A percentile compares a stretch with the other conserved stretches of the same genome.
Conservation (phyloP, 2,329 filamentous ascomycete genomes). For the Teratosphaeria viscida region DNA sequence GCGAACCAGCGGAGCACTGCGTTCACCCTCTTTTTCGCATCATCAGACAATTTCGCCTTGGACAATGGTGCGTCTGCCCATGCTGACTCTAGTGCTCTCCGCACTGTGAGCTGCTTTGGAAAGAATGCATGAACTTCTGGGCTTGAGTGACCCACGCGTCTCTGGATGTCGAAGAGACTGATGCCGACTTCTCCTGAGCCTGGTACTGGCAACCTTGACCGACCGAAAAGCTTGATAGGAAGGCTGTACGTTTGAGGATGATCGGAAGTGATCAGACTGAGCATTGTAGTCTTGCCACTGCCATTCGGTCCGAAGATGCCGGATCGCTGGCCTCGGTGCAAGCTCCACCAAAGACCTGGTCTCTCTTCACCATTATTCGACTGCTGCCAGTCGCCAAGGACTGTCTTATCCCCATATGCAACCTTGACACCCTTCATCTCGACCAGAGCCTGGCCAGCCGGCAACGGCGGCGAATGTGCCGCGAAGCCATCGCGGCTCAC, state of each 20-base stretch:
- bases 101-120: conserved; percentile 62
- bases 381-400: conserved; percentile 72
- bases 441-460: conserved; percentile 58
- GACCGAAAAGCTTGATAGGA: conserved; percentile 77
- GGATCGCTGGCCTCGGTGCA: conserved; percentile 77
- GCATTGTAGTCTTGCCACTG: conserved; percentile 88
- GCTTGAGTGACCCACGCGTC: conserved; percentile 81
- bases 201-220: conserved; percentile 56
- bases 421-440: conserved; percentile 82
- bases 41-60: conserved; percentile 52
- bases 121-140: conserved; percentile 93
- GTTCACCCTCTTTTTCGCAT: conserved; percentile 52
- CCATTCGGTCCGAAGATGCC: conserved; percentile 88
- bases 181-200: conserved; percentile 61
- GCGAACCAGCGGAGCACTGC: conserved; percentile 68
- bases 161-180: conserved; percentile 86
- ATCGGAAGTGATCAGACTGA: conserved; percentile 87
- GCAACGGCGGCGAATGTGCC: conserved; percentile 11
- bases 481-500: conserved; percentile 23
- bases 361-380: conserved; percentile 36
- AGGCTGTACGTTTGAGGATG: conserved; percentile 90
- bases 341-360: conserved; percentile 66
- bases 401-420: conserved; percentile 64
- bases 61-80: conserved; percentile 82
- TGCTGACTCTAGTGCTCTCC: conserved; percentile 69